Conservation (phyloP, 352 stramenopile genomes). For the Pythium vanterpoolii region DNA sequence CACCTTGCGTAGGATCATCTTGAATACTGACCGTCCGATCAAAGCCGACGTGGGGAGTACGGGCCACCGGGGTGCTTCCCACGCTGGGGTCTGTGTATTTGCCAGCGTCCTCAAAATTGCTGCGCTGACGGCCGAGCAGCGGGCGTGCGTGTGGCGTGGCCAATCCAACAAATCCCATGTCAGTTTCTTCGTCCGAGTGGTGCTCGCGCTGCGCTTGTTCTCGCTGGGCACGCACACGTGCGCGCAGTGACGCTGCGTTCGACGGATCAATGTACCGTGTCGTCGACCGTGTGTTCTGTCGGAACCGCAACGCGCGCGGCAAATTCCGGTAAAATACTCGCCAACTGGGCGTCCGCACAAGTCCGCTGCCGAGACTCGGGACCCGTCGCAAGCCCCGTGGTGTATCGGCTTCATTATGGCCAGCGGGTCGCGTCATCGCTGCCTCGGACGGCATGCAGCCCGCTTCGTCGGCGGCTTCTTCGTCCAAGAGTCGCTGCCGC, state of each 20-base stretch:
- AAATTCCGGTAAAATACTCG: conserved; percentile 61
- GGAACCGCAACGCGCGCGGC: conserved; percentile 64
- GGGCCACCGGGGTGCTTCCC: neutral
- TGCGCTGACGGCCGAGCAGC: conserved; percentile 16
- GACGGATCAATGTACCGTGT: conserved; percentile 74
- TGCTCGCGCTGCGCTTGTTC: conserved; percentile 32
- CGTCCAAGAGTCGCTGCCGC: conserved; percentile 51
- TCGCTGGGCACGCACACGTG: conserved; percentile 44
- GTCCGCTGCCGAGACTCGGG: conserved; percentile 13
- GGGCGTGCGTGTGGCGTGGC: conserved; percentile 1
- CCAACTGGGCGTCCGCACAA: conserved; percentile 43
- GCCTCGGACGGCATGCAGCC: conserved; percentile 11
- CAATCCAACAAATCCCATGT: neutral
- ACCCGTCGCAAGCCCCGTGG: conserved; percentile 8
- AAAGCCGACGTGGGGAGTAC: conserved; percentile 4
- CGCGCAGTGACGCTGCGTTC: conserved; percentile 59
- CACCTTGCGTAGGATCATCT: neutral
- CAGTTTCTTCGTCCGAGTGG: conserved; percentile 1
- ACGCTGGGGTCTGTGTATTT: conserved; percentile 14
- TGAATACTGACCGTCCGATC: conserved; percentile 9
- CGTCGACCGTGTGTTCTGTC: conserved; percentile 70
- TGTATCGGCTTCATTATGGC: conserved; percentile 2
- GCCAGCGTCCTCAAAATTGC: conserved; percentile 24
- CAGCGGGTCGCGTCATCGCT: conserved; percentile 15
- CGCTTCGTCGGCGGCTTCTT: conserved; percentile 27